Conservation (phyloP, 495 filamentous ascomycete species). For the Baudoinia panamericana region DNA sequence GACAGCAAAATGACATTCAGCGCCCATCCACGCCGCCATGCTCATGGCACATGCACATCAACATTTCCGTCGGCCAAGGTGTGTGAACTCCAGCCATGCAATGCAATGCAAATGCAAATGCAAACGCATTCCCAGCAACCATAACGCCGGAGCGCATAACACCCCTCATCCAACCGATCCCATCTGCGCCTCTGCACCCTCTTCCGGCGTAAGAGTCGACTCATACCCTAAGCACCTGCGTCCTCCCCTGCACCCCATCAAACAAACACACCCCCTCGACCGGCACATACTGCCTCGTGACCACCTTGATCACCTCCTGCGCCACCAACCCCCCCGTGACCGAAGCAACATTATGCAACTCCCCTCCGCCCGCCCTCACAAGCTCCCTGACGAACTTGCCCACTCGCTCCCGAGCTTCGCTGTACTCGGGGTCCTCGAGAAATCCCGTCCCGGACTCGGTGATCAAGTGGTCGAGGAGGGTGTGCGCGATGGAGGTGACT, state of each 20-base stretch:
- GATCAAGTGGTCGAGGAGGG: slow-evolving; percentile 36
- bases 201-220: too few relatives aligned
- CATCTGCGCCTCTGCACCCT: too few relatives aligned
- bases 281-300: slow-evolving; percentile 93
- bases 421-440: slow-evolving; percentile 33
- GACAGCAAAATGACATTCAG: too few relatives aligned
- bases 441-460: slow-evolving; percentile 34
- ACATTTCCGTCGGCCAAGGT: too few relatives aligned
- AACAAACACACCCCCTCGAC: slow-evolving; percentile 89
- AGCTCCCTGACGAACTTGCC: slow-evolving; percentile 26
- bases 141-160: too few relatives aligned
- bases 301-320: slow-evolving; percentile 90
- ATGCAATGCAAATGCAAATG: too few relatives aligned
- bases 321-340: slow-evolving; percentile 83
- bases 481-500: slow-evolving; percentile 26
- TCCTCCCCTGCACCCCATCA: slow-evolving; percentile 74
- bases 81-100: too few relatives aligned
- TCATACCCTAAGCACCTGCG: slow-evolving; percentile 47
- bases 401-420: slow-evolving; percentile 33
- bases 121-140: too few relatives aligned
- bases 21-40: too few relatives aligned
- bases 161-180: too few relatives aligned
- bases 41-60: too few relatives aligned
- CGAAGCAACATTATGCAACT: slow-evolving; percentile 90
- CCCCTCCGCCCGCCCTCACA: slow-evolving; percentile 64